Base-by-base conservation (phyloP, 2,329 filamentous ascomycete species). In the Aspergillus versicolor region DNA sequence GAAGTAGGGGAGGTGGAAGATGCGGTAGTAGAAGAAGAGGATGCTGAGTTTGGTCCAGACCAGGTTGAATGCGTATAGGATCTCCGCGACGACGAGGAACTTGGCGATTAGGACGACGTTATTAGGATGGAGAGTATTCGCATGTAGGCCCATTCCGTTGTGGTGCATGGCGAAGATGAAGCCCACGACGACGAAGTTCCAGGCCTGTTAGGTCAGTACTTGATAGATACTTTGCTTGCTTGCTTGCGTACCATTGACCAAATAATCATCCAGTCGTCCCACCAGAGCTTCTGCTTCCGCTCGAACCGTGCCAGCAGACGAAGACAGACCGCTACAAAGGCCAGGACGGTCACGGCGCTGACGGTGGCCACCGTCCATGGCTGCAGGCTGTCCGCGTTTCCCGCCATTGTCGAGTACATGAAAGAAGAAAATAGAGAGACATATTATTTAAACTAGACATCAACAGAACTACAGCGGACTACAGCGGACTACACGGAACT, bases 241-340 rank as follows among this genome's bases (percentile, higher is more conserved):
- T 24, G 24, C 21, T 21, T 21, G 24, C 17, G 5, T 43, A 81
- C 79, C 79, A 79, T 77, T 1, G 79, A 81, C 50, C 76, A 80
- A 0, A 81, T 56, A 54, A 82, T 78, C 65, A 79, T 71, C 64
- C 73, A 81, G 63, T 82, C 79, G 67, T 82, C 79, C 79, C 78
- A 81, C 79, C 79, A 81, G 5, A 81, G 63, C 57, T 66, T 64
- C 54, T 79, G 78, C 3, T 67, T 73, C 45, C 77, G 78, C 44
- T 79, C 65, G 48, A 71, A 70, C 11, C 79, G 76, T 54, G 76
- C 76, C 27, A 74, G 53, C 5, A 81, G 49, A 2, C 79, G 73
- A 13, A 81, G 64, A n/a, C 40, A 65, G 12, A 81, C 76, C 3
- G 70, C 65, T 1, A 71, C 38, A 17, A 76, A 59, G 2, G 78